Evolutionary conservation across 2,329 filamentous ascomycete genomes (phyloP).

Genomic region (Monosporascus sp.): DNA sequence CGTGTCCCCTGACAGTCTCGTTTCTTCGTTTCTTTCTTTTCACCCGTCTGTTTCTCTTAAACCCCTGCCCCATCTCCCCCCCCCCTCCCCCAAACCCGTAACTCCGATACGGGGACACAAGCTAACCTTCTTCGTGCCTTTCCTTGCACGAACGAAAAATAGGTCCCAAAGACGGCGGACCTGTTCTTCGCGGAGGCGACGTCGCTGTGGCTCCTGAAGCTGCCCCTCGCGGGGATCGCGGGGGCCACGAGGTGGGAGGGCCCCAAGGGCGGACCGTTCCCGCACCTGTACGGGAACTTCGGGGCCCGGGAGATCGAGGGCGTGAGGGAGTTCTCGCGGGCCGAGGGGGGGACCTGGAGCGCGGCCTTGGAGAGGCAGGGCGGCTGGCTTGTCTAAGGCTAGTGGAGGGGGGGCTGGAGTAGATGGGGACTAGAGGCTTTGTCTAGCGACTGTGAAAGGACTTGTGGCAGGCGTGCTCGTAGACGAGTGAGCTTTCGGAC

Average conservation of each 20-base stretch:
- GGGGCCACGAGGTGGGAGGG: conserved; percentile 48
- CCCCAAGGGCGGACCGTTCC: conserved; percentile 37
- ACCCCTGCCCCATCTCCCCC: too few relatives aligned
- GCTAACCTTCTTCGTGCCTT: background rate
- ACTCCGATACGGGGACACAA: background rate
- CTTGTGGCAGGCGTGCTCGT: too few relatives aligned
- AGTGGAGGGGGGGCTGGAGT: too few relatives aligned
- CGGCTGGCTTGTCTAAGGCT: conserved; percentile 31
- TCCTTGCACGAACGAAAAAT: background rate
- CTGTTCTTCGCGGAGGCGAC: conserved; percentile 23
- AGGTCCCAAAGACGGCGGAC: conserved; percentile 25
- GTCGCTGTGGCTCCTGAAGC: conserved; percentile 33
- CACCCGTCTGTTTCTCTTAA: background rate
- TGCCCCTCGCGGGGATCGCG: conserved; percentile 41
- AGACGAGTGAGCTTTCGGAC: too few relatives aligned
- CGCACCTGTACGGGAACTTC: conserved; percentile 56
- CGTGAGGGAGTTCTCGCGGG: conserved; percentile 39
- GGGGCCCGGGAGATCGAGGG: conserved; percentile 46
- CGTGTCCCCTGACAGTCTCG: too few relatives aligned
- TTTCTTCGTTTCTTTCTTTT: too few relatives aligned
- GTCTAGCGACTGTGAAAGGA: too few relatives aligned
- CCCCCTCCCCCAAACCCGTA: too few relatives aligned
- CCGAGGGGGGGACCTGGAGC: conserved; percentile 41
- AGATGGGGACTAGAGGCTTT: too few relatives aligned
- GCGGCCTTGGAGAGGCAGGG: conserved; percentile 33